Evolutionary conservation across 2,329 filamentous ascomycete species (phyloP).

Genomic region (Cercospora zeae-maydis): DNA sequence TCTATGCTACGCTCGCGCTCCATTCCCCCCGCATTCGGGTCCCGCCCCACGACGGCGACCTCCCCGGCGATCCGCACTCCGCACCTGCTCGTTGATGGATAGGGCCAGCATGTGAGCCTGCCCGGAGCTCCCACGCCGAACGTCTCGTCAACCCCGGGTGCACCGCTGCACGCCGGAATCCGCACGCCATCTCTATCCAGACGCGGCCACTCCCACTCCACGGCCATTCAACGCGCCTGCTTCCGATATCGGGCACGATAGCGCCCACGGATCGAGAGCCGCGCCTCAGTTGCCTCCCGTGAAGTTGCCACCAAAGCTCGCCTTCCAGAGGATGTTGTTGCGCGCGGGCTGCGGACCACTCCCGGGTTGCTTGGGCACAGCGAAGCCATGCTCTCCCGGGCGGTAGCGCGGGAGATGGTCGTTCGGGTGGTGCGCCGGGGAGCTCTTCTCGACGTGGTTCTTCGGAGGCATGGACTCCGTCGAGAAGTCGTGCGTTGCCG

Average conservation of each 20-base stretch:
- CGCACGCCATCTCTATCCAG: too few species aligned
- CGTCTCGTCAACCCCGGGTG: too few species aligned
- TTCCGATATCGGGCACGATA: too few species aligned
- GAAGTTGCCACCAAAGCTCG: slow-evolving; percentile 3
- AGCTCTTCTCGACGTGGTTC: neutral
- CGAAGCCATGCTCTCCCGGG: neutral
- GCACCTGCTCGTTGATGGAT: neutral
- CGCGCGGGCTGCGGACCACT: neutral
- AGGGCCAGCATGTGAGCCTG: slow-evolving; percentile 9
- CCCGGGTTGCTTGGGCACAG: neutral
- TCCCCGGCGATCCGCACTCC: neutral
- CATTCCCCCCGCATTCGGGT: neutral
- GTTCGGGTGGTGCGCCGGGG: neutral
- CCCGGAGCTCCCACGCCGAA: slow-evolving; percentile 4
- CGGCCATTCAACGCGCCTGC: too few species aligned
- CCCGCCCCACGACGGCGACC: neutral
- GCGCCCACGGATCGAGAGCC: too few species aligned
- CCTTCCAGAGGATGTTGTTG: neutral
- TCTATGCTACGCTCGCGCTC: too few species aligned
- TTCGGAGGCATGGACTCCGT: neutral
- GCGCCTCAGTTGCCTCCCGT: neutral
- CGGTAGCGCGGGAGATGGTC: neutral
- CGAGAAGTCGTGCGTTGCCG: neutral
- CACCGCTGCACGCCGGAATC: too few species aligned
- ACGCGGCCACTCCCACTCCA: too few species aligned